Percentiles rank a stretch among this genome's conserved stretches.
phyloP scores from a whole-genome alignment of 805 yeast genomes.

The Suhomyces sp. region DNA sequence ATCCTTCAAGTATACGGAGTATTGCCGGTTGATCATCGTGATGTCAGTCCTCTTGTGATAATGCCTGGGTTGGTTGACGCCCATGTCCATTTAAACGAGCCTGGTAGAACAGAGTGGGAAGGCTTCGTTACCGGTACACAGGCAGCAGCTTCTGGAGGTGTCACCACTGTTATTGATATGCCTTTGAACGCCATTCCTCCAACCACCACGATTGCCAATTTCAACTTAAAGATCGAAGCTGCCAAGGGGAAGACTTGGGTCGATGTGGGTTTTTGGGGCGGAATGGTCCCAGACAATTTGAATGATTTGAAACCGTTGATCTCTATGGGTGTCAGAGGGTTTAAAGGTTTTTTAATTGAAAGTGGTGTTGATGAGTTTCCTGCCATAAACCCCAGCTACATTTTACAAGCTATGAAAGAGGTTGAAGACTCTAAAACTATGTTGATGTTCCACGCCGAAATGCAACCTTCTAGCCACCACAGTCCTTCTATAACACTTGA shows the following conservation, averaged over 20 bases:
- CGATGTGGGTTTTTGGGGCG: constrained; percentile 97
- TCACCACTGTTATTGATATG: constrained; percentile 94
- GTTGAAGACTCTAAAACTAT: constrained; percentile 66
- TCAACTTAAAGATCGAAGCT: constrained; percentile 71
- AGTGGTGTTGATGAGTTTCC: constrained; percentile 98
- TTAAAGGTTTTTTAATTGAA: constrained; percentile 88
- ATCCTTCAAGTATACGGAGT: constrained; percentile 44
- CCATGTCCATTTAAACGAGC: constrained; percentile 93
- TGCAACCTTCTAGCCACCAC: constrained; percentile 48
- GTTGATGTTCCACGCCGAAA: constrained; percentile 91
- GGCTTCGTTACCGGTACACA: constrained; percentile 96
- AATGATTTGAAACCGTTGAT: constrained; percentile 71
- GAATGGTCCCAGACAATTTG: constrained; percentile 77
- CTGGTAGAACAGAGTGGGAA: constrained; percentile 98
- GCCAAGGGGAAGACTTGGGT: constrained; percentile 85
- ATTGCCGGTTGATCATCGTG: constrained; percentile 38
- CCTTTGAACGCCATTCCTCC: constrained; percentile 96
- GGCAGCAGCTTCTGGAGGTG: constrained; percentile 95
- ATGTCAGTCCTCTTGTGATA: constrained; percentile 61
- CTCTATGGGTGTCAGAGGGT: constrained; percentile 86
- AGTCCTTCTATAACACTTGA: background rate
- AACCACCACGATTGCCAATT: constrained; percentile 78
- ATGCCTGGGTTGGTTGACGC: constrained; percentile 93
- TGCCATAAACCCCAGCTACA: constrained; percentile 63
- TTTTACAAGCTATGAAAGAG: constrained; percentile 59